These are phyloP conservation scores for Candida anglica DNA, from an alignment of 805 yeast genomes.

Conservation along the genomic window DNA sequence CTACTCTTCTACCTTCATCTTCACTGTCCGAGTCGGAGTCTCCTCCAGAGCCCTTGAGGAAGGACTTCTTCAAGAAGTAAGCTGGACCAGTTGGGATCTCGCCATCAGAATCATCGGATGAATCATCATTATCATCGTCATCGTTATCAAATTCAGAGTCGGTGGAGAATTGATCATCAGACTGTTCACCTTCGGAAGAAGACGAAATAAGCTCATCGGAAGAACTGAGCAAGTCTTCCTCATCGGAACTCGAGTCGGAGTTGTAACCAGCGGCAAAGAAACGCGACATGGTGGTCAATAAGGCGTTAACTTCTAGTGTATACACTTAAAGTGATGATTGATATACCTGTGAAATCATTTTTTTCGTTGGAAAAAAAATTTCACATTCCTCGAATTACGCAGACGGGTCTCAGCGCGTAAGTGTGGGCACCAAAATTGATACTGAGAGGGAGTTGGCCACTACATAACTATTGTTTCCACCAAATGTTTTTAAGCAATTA, in stretches of 20 bases:
- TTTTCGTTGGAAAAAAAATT: slow-evolving; percentile 5
- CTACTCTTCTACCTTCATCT: slow-evolving; percentile 77
- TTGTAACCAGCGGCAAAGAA: slow-evolving; percentile 71
- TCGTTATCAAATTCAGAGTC: slow-evolving; percentile 42
- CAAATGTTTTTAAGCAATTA: too few relatives aligned
- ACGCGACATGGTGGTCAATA: slow-evolving; percentile 64
- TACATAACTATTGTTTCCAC: too few relatives aligned
- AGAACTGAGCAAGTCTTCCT: slow-evolving; percentile 48
- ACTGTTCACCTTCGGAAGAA: slow-evolving; percentile 41
- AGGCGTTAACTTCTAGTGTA: neutral
- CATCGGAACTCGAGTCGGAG: slow-evolving; percentile 51
- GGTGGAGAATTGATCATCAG: slow-evolving; percentile 35
- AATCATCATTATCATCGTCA: slow-evolving; percentile 29
- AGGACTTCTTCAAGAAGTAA: slow-evolving; percentile 50
- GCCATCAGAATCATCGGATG: slow-evolving; percentile 26
- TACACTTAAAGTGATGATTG: neutral
- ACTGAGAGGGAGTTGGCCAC: too few relatives aligned
- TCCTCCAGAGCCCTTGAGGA: slow-evolving; percentile 36
- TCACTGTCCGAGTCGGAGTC: slow-evolving; percentile 47
- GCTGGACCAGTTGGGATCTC: slow-evolving; percentile 44
- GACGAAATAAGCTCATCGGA: slow-evolving; percentile 61
- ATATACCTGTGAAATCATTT: neutral
- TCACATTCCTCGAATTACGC: slow-evolving; percentile 6
- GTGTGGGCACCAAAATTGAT: neutral
- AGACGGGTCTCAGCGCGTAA: neutral